phyloP scores from a whole-genome alignment of 768 basidiomycete species.

The Suillus americanus region DNA sequence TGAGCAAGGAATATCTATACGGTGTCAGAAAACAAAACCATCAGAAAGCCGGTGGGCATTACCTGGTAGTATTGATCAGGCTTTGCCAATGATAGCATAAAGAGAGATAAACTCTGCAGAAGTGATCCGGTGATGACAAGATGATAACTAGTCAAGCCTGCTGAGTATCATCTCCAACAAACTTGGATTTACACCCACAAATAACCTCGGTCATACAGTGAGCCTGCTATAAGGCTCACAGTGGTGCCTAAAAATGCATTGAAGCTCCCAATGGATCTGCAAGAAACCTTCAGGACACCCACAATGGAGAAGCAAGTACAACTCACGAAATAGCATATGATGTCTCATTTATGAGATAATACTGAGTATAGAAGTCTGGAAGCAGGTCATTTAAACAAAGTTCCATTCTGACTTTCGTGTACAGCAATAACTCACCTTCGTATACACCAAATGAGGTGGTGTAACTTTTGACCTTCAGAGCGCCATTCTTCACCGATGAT shows the following conservation, averaged over 20 bases:
- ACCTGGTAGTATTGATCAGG: conserved; percentile 39
- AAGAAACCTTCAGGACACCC: conserved; percentile 5
- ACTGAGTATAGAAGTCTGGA: conserved; percentile 40
- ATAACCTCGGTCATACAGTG: conserved; percentile 52
- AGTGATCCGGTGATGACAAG: conserved; percentile 45
- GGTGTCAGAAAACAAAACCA: neutral
- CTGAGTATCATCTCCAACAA: neutral
- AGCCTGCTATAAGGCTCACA: conserved; percentile 45
- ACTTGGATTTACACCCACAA: conserved; percentile 40
- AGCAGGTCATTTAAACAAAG: neutral
- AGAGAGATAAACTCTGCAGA: conserved; percentile 41
- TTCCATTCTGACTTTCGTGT: neutral
- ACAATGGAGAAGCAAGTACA: too few relatives aligned
- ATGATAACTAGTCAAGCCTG: conserved; percentile 32
- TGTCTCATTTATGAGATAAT: conserved; percentile 35
- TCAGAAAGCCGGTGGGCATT: neutral
- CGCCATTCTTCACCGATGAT: neutral
- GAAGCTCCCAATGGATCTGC: conserved; percentile 47
- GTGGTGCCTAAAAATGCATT: conserved; percentile 47
- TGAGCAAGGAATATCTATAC: conserved; percentile 18
- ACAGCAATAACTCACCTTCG: conserved; percentile 35
- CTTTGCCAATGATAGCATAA: conserved; percentile 43
- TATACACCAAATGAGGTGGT: conserved; percentile 42
- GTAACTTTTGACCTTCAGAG: conserved; percentile 27
- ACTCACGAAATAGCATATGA: conserved; percentile 41